Evolutionary conservation across 2,329 filamentous ascomycete genomes (phyloP).

Genomic region (Cladosporium velox): DNA sequence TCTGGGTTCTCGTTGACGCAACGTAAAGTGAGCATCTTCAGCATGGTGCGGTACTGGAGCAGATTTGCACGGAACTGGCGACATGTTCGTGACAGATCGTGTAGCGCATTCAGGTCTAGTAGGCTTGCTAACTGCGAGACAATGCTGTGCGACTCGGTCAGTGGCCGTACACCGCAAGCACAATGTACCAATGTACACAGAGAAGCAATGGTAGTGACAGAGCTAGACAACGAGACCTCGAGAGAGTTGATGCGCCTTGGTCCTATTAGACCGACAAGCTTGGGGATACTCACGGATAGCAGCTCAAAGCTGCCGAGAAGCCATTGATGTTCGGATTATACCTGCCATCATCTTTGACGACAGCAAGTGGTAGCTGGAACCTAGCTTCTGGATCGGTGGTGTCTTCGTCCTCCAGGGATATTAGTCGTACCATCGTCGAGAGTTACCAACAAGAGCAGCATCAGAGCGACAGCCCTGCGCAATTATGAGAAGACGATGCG

Average conservation of each 20-base stretch:
- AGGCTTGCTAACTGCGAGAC: slow-evolving; percentile 71
- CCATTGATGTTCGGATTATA: slow-evolving; percentile 57
- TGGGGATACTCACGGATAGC: slow-evolving; percentile 60
- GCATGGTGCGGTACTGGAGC: slow-evolving; percentile 72
- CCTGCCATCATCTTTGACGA: slow-evolving; percentile 31
- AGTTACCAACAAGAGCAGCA: slow-evolving; percentile 15
- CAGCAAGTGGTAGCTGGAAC: slow-evolving; percentile 2
- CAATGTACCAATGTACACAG: neutral
- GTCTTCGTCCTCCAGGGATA: slow-evolving; percentile 20
- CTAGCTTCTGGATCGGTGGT: slow-evolving; percentile 20
- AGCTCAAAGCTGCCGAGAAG: slow-evolving; percentile 63
- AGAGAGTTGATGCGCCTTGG: neutral
- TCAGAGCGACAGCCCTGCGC: slow-evolving; percentile 16
- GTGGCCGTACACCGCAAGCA: neutral
- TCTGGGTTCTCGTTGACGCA: slow-evolving; percentile 67
- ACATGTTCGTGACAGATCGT: slow-evolving; percentile 79
- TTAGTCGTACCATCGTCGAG: slow-evolving; percentile 19
- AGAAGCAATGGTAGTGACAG: neutral
- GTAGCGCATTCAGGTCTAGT: slow-evolving; percentile 84
- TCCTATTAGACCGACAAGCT: neutral
- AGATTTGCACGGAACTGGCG: slow-evolving; percentile 76
- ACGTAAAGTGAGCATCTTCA: slow-evolving; percentile 74
- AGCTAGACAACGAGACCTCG: neutral
- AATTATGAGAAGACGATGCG: neutral
- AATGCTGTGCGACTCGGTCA: slow-evolving; percentile 58